A percentile compares a stretch with the other conserved stretches of the same genome.
These are phyloP conservation scores for Helotiales sp. DNA, from an alignment of 2,329 filamentous ascomycete species.

Conservation along the genomic window DNA sequence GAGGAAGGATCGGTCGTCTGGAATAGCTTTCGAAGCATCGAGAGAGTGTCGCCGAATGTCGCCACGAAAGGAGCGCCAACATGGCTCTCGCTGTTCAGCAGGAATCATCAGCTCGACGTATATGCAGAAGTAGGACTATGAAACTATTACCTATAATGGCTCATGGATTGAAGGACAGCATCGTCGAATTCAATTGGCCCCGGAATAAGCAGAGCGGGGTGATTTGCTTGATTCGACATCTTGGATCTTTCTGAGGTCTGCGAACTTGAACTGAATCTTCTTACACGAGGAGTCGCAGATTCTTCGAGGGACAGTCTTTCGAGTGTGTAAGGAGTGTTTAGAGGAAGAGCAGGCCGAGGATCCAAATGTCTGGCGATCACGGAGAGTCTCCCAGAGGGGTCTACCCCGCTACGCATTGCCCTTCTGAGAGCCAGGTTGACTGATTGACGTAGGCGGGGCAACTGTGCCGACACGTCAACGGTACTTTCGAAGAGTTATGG, in stretches of 20 bases:
- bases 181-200: slow-evolving; percentile 98
- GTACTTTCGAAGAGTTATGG: neutral
- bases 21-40: slow-evolving; percentile 89
- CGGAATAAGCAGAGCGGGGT: slow-evolving; percentile 84
- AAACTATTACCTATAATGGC: slow-evolving; percentile 75
- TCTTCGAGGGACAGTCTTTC: slow-evolving; percentile 27
- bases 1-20: slow-evolving; percentile 79
- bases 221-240: slow-evolving; percentile 63
- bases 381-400: slow-evolving; percentile 34
- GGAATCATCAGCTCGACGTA: slow-evolving; percentile 17
- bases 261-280: slow-evolving; percentile 22
- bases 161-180: slow-evolving; percentile 92
- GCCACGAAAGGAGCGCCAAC: slow-evolving; percentile 87
- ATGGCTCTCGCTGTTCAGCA: slow-evolving; percentile 75
- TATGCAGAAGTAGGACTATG: neutral
- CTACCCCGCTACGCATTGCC: slow-evolving; percentile 20
- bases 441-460: slow-evolving; percentile 15
- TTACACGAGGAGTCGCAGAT: slow-evolving; percentile 16
- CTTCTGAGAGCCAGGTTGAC: slow-evolving; percentile 19
- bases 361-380: slow-evolving; percentile 40
- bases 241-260: slow-evolving; percentile 20
- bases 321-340: slow-evolving; percentile 34
- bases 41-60: slow-evolving; percentile 85
- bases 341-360: slow-evolving; percentile 32
- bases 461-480: slow-evolving; percentile 21